phyloP scores from a whole-genome alignment of 805 yeast genomes.

The Saccharomycopsis fermentans region DNA sequence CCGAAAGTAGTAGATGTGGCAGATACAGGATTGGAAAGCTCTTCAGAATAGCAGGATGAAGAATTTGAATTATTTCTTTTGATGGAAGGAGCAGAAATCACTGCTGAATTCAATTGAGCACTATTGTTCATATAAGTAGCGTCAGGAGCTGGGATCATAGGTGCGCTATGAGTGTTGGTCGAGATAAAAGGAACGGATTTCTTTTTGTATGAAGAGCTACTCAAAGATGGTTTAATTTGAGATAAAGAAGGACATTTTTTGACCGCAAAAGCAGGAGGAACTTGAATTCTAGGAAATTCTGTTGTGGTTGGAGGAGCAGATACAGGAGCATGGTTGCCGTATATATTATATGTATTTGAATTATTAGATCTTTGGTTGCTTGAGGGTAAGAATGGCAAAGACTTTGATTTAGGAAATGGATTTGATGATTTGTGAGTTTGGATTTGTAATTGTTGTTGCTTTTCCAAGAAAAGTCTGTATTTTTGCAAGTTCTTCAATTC shows the following conservation, averaged over 20 bases:
- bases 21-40: not conserved
- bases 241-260: slow-evolving; percentile 14
- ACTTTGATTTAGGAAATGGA: not conserved
- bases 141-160: not conserved
- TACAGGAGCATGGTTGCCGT: not conserved
- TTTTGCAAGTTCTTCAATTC: slow-evolving; percentile 16
- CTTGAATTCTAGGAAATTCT: not conserved
- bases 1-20: not conserved
- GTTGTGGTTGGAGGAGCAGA: not conserved
- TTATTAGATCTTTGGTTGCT: not conserved
- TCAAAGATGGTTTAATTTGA: slow-evolving; percentile 3
- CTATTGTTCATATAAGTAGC: not conserved
- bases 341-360: not conserved
- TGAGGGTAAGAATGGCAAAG: not conserved
- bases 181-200: not conserved
- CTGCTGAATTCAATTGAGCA: not conserved
- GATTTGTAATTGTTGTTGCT: not conserved
- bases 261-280: not conserved
- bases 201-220: not conserved
- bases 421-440: not conserved
- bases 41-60: not conserved
- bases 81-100: not conserved
- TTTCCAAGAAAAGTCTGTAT: slow-evolving; percentile 6
- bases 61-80: not conserved
- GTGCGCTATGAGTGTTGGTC: not conserved